Conservation (phyloP, 805 yeast species). For the Phaffomyces antillensis region DNA sequence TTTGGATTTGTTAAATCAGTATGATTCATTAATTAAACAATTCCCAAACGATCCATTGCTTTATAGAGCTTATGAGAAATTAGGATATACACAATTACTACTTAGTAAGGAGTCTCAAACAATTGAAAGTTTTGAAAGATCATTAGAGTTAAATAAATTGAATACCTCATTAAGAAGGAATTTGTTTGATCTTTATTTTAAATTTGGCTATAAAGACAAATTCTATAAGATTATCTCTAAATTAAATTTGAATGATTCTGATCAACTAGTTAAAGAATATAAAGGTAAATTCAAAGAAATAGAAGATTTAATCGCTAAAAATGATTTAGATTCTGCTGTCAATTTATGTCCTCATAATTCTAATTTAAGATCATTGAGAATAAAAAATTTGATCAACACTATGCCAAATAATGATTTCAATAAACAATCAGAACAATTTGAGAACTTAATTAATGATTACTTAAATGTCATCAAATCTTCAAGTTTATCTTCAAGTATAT, state of each 20-base stretch:
- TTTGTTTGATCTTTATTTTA: conserved; percentile 41
- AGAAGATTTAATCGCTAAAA: conserved; percentile 16
- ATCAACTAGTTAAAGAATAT: conserved; percentile 12
- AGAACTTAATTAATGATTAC: conserved; percentile 21
- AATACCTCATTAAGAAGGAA: conserved; percentile 43
- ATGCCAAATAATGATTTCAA: conserved; percentile 7
- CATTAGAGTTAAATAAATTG: conserved; percentile 34
- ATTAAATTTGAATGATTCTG: conserved; percentile 3
- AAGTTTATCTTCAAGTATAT: conserved; percentile 16
- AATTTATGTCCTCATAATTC: conserved; percentile 38
- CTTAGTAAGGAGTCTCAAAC: conserved; percentile 49
- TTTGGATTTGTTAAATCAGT: conserved; percentile 12
- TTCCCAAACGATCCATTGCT: conserved; percentile 16
- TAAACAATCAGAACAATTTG: conserved; percentile 12
- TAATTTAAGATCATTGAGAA: conserved; percentile 26
- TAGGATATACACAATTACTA: conserved; percentile 54
- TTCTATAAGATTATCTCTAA: conserved; percentile 13
- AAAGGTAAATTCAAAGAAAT: conserved; percentile 14
- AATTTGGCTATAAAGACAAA: conserved; percentile 43
- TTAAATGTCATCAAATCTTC: conserved; percentile 18
- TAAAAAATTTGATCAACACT: conserved; percentile 23
- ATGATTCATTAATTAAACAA: conserved; percentile 14
- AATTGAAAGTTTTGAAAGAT: conserved; percentile 41
- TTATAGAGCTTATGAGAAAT: conserved; percentile 46
- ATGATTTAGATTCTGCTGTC: conserved; percentile 28